These are phyloP conservation scores for Brassica incana DNA, from an alignment of 345 rosid genomes.

Conservation along the genomic window DNA sequence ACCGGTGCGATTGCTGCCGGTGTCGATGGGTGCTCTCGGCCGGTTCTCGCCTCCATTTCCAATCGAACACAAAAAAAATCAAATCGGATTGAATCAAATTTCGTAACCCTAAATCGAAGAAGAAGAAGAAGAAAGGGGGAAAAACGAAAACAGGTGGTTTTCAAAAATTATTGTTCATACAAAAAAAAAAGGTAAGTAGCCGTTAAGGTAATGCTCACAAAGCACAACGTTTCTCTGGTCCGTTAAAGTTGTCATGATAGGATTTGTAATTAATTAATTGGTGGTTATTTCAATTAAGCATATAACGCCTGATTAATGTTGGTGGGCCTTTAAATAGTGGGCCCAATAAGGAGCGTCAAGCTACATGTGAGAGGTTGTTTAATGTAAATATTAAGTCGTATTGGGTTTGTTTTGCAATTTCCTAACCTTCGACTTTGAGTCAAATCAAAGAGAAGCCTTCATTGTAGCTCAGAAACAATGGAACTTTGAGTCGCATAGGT, in stretches of 20 bases:
- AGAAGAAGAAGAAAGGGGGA: not conserved
- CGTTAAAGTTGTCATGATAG: not conserved
- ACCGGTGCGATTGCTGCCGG: constrained; percentile 21
- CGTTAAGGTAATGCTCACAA: constrained; percentile 24
- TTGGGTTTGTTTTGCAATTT: not conserved
- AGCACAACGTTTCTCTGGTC: constrained; percentile 34
- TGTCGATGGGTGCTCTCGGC: constrained; percentile 29
- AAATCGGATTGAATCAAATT: not conserved
- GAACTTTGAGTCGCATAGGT: not conserved
- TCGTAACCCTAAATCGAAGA: not conserved
- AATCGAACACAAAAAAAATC: not conserved
- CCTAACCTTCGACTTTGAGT: not conserved
- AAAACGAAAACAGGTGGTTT: not conserved
- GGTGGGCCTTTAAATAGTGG: constrained; percentile 14
- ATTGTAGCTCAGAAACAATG: too few species aligned
- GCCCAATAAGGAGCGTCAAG: constrained; percentile 16
- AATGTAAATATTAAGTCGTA: not conserved
- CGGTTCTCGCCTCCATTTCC: constrained; percentile 28
- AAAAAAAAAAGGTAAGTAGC: constrained; percentile 20
- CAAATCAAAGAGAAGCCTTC: too few species aligned
- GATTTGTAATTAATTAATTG: not conserved
- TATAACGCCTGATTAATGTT: not conserved
- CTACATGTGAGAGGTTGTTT: not conserved
- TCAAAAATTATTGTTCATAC: constrained; percentile 1
- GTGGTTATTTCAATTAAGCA: not conserved